These are phyloP conservation scores for Linum tenue DNA, from an alignment of 345 rosid species.

Conservation along the genomic window DNA sequence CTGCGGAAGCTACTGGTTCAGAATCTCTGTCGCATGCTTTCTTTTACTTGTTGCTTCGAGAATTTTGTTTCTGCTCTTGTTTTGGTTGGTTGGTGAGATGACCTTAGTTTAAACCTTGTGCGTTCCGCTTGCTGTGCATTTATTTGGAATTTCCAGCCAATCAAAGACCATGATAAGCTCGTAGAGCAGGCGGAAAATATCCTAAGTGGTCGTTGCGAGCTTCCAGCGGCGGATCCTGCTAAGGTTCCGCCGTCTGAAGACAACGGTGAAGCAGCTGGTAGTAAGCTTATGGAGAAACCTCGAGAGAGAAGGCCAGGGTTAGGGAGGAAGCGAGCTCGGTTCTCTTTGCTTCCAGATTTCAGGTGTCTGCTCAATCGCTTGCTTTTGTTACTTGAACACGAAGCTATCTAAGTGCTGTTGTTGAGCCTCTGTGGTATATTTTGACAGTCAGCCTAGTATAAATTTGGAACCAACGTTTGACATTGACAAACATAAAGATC, in stretches of 20 bases:
- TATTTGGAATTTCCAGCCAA: constrained; percentile 31
- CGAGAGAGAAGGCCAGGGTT: constrained; percentile 59
- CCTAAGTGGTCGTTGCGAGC: background rate
- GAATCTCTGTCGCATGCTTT: background rate
- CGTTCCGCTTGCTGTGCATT: background rate
- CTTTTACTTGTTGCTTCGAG: background rate
- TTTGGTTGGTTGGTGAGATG: no score
- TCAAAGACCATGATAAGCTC: constrained; percentile 36
- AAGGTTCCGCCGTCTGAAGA: constrained; percentile 13
- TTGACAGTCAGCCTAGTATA: constrained; percentile 44
- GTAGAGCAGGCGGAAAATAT: constrained; percentile 42
- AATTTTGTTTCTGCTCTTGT: no score
- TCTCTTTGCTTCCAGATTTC: constrained; percentile 52
- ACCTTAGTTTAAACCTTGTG: no score
- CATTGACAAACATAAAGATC: constrained; percentile 45
- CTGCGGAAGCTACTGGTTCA: no score
- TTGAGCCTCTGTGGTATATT: background rate
- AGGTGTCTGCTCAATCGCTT: constrained; percentile 23
- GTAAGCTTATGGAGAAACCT: constrained; percentile 28
- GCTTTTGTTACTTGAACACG: background rate
- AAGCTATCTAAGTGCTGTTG: background rate
- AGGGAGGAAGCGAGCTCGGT: constrained; percentile 54
- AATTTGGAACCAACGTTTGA: constrained; percentile 46
- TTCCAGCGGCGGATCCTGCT: constrained; percentile 13
- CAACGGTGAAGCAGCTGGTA: constrained; percentile 15